A percentile compares a stretch with the other conserved stretches of the same genome.
These are phyloP conservation scores for Penicillium arizonense DNA, from an alignment of 495 filamentous ascomycete species.

Conservation along the genomic window DNA sequence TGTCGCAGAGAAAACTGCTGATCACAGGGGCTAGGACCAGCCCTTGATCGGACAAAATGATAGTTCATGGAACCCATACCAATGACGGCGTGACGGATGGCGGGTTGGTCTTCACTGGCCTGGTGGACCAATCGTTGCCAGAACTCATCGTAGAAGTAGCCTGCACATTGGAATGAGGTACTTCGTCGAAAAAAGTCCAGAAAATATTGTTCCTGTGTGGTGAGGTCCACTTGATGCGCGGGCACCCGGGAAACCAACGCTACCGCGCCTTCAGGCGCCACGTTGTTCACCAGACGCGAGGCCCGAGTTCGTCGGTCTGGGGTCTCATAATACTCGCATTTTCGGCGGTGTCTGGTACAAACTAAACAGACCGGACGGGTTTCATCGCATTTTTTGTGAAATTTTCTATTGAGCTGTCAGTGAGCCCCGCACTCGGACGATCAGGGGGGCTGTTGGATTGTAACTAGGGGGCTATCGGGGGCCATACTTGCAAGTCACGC, in stretches of 20 bases:
- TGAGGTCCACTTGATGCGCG: constrained; percentile 10
- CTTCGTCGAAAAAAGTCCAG: constrained; percentile 15
- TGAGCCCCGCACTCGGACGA: neutral
- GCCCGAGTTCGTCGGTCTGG: constrained; percentile 6
- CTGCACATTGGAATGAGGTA: constrained; percentile 42
- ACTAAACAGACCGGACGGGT: constrained; percentile 46
- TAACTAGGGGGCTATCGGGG: too few species aligned
- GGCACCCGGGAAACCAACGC: neutral
- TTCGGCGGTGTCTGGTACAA: constrained; percentile 47
- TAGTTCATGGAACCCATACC: constrained; percentile 44
- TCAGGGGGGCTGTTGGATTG: too few species aligned
- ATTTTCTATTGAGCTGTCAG: constrained; percentile 32
- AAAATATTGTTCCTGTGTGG: constrained; percentile 10
- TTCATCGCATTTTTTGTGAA: constrained; percentile 51
- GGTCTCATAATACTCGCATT: constrained; percentile 30
- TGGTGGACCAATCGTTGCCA: constrained; percentile 53
- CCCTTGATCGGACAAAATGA: neutral
- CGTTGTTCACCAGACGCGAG: too few species aligned
- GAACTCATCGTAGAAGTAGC: constrained; percentile 43
- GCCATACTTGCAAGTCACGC: constrained; percentile 13
- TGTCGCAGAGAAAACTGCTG: constrained; percentile 36
- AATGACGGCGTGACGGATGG: constrained; percentile 48
- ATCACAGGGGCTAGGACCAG: neutral
- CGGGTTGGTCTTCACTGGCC: constrained; percentile 47
- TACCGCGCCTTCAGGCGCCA: too few species aligned